A percentile compares a stretch with the other conserved stretches of the same genome.
phyloP scores from a whole-genome alignment of 2,329 filamentous ascomycete genomes.

The Colletotrichum agaves region DNA sequence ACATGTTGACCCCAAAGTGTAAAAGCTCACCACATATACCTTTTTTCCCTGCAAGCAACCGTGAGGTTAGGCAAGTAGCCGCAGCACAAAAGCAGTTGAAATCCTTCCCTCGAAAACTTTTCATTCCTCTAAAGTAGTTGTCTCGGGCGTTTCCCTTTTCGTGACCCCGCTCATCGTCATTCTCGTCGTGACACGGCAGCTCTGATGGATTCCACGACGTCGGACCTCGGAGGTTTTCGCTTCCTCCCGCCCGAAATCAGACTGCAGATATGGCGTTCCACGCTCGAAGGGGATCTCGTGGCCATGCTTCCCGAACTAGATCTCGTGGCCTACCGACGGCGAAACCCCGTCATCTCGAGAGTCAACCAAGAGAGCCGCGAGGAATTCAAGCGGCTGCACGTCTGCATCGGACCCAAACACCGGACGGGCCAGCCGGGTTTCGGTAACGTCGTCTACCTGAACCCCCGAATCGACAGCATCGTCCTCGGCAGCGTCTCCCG shows the following conservation, averaged over 20 bases:
- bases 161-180: neutral
- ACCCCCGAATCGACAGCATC: too few species aligned
- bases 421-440: too few species aligned
- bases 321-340: neutral
- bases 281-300: constrained; percentile 13
- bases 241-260: constrained; percentile 5
- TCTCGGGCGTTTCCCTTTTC: too few species aligned
- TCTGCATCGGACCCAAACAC: neutral
- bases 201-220: neutral
- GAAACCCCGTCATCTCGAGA: neutral
- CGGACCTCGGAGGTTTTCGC: neutral
- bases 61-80: too few species aligned
- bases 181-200: neutral
- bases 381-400: neutral
- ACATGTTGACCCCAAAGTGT: too few species aligned
- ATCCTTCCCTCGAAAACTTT: too few species aligned
- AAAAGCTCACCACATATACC: too few species aligned
- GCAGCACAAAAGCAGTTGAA: too few species aligned
- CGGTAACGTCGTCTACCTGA: neutral
- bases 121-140: too few species aligned
- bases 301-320: neutral
- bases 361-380: constrained; percentile 20
- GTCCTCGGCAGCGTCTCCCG: too few species aligned
- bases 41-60: too few species aligned
- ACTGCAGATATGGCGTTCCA: neutral